Conservation (phyloP, 2,329 filamentous ascomycete genomes). For the Calonectria leucothoes region DNA sequence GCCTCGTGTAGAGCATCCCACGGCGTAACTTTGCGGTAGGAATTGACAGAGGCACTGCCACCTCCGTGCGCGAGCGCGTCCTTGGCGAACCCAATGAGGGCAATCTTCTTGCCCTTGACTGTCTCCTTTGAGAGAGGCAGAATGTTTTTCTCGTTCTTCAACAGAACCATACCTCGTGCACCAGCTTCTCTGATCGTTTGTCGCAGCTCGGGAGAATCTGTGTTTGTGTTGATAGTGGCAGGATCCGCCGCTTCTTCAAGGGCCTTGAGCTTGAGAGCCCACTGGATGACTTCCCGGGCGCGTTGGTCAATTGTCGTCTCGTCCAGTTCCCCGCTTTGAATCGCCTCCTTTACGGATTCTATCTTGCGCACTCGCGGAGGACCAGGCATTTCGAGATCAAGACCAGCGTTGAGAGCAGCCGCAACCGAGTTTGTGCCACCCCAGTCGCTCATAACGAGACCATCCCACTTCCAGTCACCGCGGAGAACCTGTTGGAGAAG, state of each 20-base stretch:
- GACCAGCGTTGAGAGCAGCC: background rate
- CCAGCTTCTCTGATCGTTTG: background rate
- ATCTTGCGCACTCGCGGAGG: background rate
- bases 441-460: background rate
- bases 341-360: background rate
- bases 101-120: conserved; percentile 39
- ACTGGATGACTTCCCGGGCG: background rate
- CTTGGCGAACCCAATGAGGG: conserved; percentile 42
- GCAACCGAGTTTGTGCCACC: background rate
- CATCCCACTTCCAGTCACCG: background rate
- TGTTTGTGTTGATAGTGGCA: background rate
- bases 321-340: background rate
- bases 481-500: background rate
- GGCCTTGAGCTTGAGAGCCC: background rate
- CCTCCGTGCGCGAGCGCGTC: background rate
- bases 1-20: background rate
- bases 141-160: background rate
- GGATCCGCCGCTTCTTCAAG: background rate
- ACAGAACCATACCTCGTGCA: background rate
- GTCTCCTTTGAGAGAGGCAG: background rate
- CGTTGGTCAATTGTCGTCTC: background rate
- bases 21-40: background rate
- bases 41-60: background rate
- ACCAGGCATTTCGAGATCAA: background rate
- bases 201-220: background rate